A percentile compares a stretch with the other conserved stretches of the same genome.
phyloP scores from a whole-genome alignment of 164 flowering plant genomes.

The Cinnamomum micranthum region DNA sequence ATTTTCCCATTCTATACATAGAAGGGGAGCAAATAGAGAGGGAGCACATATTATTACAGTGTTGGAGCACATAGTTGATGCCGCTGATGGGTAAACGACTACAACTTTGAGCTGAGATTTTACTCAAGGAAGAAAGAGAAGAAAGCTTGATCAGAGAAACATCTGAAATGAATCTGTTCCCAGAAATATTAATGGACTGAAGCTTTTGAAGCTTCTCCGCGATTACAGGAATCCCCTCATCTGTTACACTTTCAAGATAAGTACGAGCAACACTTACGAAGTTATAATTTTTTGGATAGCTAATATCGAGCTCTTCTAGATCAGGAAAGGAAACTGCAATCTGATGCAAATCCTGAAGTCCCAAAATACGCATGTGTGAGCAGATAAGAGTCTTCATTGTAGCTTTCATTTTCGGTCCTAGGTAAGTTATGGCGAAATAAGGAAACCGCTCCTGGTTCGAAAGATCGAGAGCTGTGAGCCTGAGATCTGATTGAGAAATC shows the following conservation, averaged over 20 bases:
- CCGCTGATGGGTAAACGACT: constrained; percentile 32
- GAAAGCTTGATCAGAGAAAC: constrained; percentile 31
- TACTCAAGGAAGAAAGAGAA: constrained; percentile 26
- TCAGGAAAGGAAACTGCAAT: constrained; percentile 32
- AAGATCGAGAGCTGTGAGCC: constrained; percentile 33
- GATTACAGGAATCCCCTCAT: constrained; percentile 36
- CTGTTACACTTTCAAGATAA: constrained; percentile 17
- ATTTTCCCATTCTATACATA: too few relatives aligned
- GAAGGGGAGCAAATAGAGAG: constrained; percentile 10
- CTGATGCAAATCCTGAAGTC: constrained; percentile 28
- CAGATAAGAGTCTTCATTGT: constrained; percentile 36
- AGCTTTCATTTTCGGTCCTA: constrained; percentile 20
- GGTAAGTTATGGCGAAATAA: constrained; percentile 9
- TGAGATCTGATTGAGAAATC: constrained; percentile 28
- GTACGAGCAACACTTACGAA: too few relatives aligned
- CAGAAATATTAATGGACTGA: constrained; percentile 41
- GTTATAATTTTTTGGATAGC: constrained; percentile 20
- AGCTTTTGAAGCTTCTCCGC: constrained; percentile 31
- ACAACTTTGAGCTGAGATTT: constrained; percentile 33
- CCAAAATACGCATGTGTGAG: constrained; percentile 16
- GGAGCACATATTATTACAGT: constrained; percentile 26
- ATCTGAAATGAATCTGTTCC: constrained; percentile 44
- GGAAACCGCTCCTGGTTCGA: constrained; percentile 39
- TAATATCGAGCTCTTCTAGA: constrained; percentile 52
- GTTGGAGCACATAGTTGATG: constrained; percentile 19